Evolutionary conservation across 345 rosid species (phyloP).

Genomic region (Moricandia moricandioides): DNA sequence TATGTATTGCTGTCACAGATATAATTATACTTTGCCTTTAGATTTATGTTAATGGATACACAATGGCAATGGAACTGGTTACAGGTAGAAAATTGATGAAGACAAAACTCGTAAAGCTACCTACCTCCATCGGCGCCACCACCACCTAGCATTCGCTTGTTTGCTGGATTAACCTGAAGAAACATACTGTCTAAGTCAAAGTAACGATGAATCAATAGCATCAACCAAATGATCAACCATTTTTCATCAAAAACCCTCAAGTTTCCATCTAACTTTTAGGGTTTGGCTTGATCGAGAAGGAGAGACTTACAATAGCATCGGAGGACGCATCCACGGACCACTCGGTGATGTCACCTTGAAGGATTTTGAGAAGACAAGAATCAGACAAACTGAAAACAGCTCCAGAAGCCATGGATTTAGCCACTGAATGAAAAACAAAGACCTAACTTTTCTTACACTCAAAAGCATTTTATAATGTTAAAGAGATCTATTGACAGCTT

Average conservation of each 20-base stretch:
- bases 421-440: no score
- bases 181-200: not conserved
- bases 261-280: not conserved
- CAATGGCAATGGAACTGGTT: not conserved
- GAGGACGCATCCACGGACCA: slow-evolving; percentile 80
- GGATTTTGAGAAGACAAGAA: slow-evolving; percentile 52
- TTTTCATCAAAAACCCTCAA: not conserved
- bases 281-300: slow-evolving; percentile 8
- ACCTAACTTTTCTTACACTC: no score
- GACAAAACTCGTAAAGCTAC: not conserved
- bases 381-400: slow-evolving; percentile 53
- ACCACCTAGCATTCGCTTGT: slow-evolving; percentile 87
- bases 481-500: no score
- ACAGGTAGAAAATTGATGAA: not conserved
- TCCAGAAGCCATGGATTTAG: slow-evolving; percentile 42
- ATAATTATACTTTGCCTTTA: not conserved
- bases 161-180: slow-evolving; percentile 75
- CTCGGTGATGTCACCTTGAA: slow-evolving; percentile 75
- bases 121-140: slow-evolving; percentile 94
- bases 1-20: slow-evolving; percentile 55
- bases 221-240: not conserved
- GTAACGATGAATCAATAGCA: not conserved
- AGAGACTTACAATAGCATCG: slow-evolving; percentile 69
- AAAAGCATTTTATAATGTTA: no score
- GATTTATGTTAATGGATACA: not conserved